phyloP scores from a whole-genome alignment of 225 moss, liverwort and hornwort species.

The Sphagnum tenellum region DNA sequence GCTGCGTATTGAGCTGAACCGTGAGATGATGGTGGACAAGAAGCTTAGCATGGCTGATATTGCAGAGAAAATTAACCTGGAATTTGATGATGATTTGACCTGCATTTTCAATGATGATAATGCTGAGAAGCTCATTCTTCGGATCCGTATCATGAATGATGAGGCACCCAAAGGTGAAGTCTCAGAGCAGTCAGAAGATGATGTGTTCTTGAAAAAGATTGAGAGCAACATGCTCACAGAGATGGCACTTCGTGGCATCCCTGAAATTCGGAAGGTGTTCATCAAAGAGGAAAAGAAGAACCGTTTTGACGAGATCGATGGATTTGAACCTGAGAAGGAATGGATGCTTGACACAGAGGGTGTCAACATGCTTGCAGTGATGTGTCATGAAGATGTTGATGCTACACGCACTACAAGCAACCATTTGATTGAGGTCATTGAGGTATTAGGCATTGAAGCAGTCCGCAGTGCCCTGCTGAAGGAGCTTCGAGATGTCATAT shows the following conservation, averaged over 20 bases:
- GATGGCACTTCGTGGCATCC: constrained; percentile 93
- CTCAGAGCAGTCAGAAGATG: constrained; percentile 91
- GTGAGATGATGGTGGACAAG: constrained; percentile 99
- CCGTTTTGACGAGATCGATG: constrained; percentile 71
- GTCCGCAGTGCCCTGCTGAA: constrained; percentile 84
- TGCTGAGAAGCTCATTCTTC: constrained; percentile 93
- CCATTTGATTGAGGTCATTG: constrained; percentile 97
- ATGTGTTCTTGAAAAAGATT: constrained; percentile 95
- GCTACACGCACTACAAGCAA: constrained; percentile 94
- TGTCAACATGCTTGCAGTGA: constrained; percentile 97
- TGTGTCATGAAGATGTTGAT: constrained; percentile 99
- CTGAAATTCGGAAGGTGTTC: constrained; percentile 92
- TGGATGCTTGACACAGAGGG: constrained; percentile 99
- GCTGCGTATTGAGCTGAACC: constrained; percentile 85
- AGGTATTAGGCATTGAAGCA: constrained; percentile 96
- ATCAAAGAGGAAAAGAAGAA: constrained; percentile 92
- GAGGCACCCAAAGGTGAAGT: constrained; percentile 89
- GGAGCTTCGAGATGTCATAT: constrained; percentile 91
- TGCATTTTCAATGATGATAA: constrained; percentile 98
- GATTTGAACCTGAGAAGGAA: constrained; percentile 85
- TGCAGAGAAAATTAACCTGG: constrained; percentile 93
- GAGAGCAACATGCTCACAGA: constrained; percentile 99
- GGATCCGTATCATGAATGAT: constrained; percentile 97
- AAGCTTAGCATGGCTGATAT: constrained; percentile 98
- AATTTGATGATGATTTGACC: constrained; percentile 93